Base-by-base conservation (phyloP, 257 asterid genomes). In the Rehmannia glutinosa region DNA sequence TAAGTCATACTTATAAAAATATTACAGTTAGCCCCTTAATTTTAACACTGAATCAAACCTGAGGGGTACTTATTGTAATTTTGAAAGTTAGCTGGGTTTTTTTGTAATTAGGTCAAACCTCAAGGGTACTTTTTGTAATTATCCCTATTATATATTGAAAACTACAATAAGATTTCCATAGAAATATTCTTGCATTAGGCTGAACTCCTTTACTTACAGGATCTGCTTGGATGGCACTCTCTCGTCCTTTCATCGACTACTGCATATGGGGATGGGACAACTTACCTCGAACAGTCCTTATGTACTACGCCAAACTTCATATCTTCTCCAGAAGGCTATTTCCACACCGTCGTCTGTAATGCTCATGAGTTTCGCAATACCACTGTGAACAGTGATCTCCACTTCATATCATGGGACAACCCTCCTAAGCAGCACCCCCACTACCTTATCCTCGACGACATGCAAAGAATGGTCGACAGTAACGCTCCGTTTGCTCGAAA, bases 371-470 rank as follows among this genome's bases (percentile, higher is more conserved):
- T 92, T 68, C 80, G 66, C 16, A 90, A 92, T 47, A 89, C 97
- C 3, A 89, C 98, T 0, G 98, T 92, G 53, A 92, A 92, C 81
- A 87, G 83, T 13, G 98, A 92, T 73, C 91, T 92, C 30, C 98
- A 92, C 76, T 89, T 80, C 80, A 92, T 92, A 58, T 86, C 98
- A 21, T 92, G 98, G 98, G 98, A 92, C 76, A 92, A 87, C 62
- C 98, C 98, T 69, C 98, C 98, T 0, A 92, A 92, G 80, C 98
- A 92, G 75, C 98, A 92, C 27, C 98, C 98, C 0, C 98, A 92
- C 74, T 87, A 89, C 79, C 95, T 92, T 8, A 77, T 64, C 35
- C 33, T 75, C 6, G 78, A 73, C 6, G 97, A 92, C 84, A 84
- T 92, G 96, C 82, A 86, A 46, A 80, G 73, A 51, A 89, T 92